phyloP scores from a whole-genome alignment of 805 yeast genomes.

The Zygoascus ofunaensis region DNA sequence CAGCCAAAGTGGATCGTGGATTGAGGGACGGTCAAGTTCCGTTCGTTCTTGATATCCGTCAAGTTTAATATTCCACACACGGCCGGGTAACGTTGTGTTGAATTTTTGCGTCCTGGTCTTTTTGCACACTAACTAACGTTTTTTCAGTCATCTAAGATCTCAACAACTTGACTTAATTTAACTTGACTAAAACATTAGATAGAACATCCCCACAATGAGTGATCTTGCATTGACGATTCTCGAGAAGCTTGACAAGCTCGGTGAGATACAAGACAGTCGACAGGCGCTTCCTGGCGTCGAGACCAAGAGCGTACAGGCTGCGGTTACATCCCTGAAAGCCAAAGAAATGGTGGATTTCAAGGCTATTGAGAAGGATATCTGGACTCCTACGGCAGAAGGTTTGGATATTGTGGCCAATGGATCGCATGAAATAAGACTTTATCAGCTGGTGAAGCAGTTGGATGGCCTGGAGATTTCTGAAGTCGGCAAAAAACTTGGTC shows the following conservation, averaged over 20 bases:
- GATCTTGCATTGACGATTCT: constrained; percentile 36
- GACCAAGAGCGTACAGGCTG: constrained; percentile 40
- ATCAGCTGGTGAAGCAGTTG: constrained; percentile 58
- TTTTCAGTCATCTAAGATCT: too few relatives aligned
- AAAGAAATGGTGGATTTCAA: constrained; percentile 69
- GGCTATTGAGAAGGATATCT: constrained; percentile 64
- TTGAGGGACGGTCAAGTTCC: too few relatives aligned
- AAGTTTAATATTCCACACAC: too few relatives aligned
- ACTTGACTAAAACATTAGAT: too few relatives aligned
- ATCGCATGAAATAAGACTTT: constrained; percentile 80
- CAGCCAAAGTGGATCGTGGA: too few relatives aligned
- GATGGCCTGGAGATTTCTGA: constrained; percentile 80
- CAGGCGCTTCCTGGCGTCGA: constrained; percentile 49
- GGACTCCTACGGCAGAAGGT: constrained; percentile 75
- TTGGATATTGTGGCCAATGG: constrained; percentile 68
- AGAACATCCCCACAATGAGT: constrained; percentile 19
- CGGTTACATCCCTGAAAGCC: constrained; percentile 77
- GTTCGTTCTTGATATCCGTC: too few relatives aligned
- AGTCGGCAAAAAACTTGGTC: constrained; percentile 54
- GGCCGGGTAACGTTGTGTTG: too few relatives aligned
- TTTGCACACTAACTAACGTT: too few relatives aligned
- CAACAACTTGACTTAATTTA: too few relatives aligned
- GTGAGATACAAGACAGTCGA: constrained; percentile 50
- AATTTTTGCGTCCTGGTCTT: too few relatives aligned
- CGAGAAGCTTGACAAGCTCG: constrained; percentile 50